A percentile compares a stretch with the other conserved stretches of the same genome.
Evolutionary conservation across 176 grass and related monocot genomes (phyloP).

Genomic region (Chloris gayana): DNA sequence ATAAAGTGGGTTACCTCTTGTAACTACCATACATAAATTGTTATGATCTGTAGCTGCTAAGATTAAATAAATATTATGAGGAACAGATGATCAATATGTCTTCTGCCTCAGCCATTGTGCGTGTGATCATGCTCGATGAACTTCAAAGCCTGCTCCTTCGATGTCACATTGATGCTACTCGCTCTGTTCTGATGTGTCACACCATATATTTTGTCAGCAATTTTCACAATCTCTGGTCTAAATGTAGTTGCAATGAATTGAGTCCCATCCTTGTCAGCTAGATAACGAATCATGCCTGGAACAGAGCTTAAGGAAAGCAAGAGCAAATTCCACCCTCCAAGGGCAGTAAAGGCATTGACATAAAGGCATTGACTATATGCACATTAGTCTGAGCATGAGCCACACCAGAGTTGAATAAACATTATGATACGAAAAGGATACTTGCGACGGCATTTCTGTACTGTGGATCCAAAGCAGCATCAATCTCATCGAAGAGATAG

Average conservation of each 20-base stretch:
- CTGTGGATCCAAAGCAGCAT: slow-evolving; percentile 94
- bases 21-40: too few species aligned
- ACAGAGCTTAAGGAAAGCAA: slow-evolving; percentile 61
- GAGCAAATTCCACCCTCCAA: neutral
- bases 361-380: neutral
- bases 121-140: slow-evolving; percentile 98
- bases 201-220: slow-evolving; percentile 91
- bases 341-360: too few species aligned
- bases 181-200: slow-evolving; percentile 95
- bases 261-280: slow-evolving; percentile 75
- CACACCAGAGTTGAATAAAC: slow-evolving; percentile 6
- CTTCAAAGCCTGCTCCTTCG: slow-evolving; percentile 88
- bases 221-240: slow-evolving; percentile 79
- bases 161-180: slow-evolving; percentile 78
- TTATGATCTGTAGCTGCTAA: too few species aligned
- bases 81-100: neutral
- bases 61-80: too few species aligned
- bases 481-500: slow-evolving; percentile 98
- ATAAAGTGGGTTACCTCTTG: too few species aligned
- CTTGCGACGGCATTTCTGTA: slow-evolving; percentile 91
- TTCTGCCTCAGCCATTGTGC: slow-evolving; percentile 59
- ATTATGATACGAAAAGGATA: slow-evolving; percentile 66
- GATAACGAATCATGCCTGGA: slow-evolving; percentile 79
- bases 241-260: slow-evolving; percentile 96
- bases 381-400: neutral